Conservation (phyloP, 805 yeast genomes). For the Suhomyces sp. region DNA sequence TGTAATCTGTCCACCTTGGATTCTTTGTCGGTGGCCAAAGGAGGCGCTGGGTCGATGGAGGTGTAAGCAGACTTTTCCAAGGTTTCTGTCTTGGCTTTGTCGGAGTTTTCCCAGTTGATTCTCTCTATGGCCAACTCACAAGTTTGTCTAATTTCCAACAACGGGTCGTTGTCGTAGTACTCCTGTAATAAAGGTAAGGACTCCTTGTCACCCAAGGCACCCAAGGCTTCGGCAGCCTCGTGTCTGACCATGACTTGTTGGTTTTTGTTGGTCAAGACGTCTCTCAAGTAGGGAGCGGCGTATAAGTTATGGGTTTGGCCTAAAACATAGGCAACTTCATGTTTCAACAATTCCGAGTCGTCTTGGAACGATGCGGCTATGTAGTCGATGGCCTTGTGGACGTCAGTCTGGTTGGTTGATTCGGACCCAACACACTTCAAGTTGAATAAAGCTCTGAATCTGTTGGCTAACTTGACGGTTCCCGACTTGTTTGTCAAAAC, state of each 20-base stretch:
- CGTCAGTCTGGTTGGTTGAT: slow-evolving; percentile 50
- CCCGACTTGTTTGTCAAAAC: slow-evolving; percentile 66
- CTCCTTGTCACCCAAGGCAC: slow-evolving; percentile 84
- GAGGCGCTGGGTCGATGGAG: slow-evolving; percentile 98
- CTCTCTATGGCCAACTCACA: slow-evolving; percentile 96
- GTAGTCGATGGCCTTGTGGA: slow-evolving; percentile 70
- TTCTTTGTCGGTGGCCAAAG: slow-evolving; percentile 60
- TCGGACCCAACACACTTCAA: slow-evolving; percentile 85
- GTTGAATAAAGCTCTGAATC: slow-evolving; percentile 93
- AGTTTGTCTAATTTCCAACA: slow-evolving; percentile 89
- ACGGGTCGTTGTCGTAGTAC: slow-evolving; percentile 70
- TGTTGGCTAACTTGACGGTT: slow-evolving; percentile 69
- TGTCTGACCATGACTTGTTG: slow-evolving; percentile 98
- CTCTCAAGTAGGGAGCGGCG: slow-evolving; percentile 74
- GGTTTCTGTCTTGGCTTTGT: slow-evolving; percentile 59
- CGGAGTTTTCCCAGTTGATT: slow-evolving; percentile 87
- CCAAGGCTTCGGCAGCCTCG: slow-evolving; percentile 98
- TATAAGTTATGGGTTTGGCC: slow-evolving; percentile 89
- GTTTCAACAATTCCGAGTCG: slow-evolving; percentile 86
- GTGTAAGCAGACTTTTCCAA: slow-evolving; percentile 76
- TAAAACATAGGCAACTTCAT: slow-evolving; percentile 94
- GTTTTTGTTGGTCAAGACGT: slow-evolving; percentile 58
- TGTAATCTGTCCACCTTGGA: slow-evolving; percentile 67
- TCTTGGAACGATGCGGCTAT: slow-evolving; percentile 83
- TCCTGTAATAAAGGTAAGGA: slow-evolving; percentile 66